Evolutionary conservation across 108 stramenopile species (phyloP), one percentile per base, ranked within the genome.

Genomic region (Halocafeteria seosinensis): DNA sequence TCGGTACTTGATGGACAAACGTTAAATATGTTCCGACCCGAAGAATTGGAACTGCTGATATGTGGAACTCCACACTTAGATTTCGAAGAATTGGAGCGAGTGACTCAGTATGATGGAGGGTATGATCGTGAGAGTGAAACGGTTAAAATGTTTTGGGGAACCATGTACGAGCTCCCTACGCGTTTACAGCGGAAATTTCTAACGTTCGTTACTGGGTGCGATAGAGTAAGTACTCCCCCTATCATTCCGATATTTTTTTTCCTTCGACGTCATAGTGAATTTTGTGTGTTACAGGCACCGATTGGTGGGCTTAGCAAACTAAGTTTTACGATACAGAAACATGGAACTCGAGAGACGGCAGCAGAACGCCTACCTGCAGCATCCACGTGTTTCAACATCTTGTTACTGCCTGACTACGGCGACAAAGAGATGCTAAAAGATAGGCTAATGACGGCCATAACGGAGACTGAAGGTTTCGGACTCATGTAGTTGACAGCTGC

Each of bases 371-470:
- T 94, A 17, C 90, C 90, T 0, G 89, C 90, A 21, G 67, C 87
- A 11, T 88, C 88, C 65, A 94, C 92, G 17, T 94, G 92, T 65
- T 94, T 94, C 80, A 91, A 91, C 66, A 84, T 84, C 50, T 71
- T 86, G 11, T 27, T 81, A 62, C 76, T 81, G 27, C 80, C 80
- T 12, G 75, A 83, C 64, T 78, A 78, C 61, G 30, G 36, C 26
- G 65, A 27, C 26, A 29, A 42, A 38, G 74, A 53, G 17, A 80
- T 78, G 69, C 30, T 80, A 63, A 31, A 50, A 25, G 70, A 65
- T 37, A 55, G 50, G 2, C 35, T 80, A 0, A 33, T 62, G 35
- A 24, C 33, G 8, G 77, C 79, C n/a, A 59, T 80, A 38, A 30
- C 50, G 32, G 75, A 80, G 69, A 72, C 59, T 34, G 35, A 73